A percentile compares a stretch with the other conserved stretches of the same genome.
Conservation (phyloP, 2,329 filamentous ascomycete genomes). For the Cladosporium oxysporum region DNA sequence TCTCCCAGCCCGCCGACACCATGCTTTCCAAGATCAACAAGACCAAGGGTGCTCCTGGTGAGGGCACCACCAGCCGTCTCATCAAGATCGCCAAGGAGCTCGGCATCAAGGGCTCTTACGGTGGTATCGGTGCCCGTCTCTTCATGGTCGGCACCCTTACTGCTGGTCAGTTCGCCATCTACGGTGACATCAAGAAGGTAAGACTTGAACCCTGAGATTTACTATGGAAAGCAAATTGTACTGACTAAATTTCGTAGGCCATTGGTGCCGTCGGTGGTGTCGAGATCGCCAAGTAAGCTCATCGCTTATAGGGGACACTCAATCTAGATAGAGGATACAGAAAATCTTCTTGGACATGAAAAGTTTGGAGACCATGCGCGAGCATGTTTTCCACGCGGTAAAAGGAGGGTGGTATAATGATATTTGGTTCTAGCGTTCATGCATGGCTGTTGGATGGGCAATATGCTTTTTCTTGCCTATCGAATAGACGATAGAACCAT, state of each 20-base stretch:
- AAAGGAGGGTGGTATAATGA: conserved; percentile 3
- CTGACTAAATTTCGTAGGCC: conserved; percentile 20
- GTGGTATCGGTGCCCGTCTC: conserved; percentile 77
- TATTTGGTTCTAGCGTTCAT: conserved; percentile 20
- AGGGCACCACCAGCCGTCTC: conserved; percentile 76
- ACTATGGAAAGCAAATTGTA: neutral
- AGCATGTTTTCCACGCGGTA: neutral
- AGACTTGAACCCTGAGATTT: conserved; percentile 16
- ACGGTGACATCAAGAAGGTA: conserved; percentile 72
- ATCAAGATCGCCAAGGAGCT: conserved; percentile 89
- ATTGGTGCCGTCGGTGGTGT: conserved; percentile 74
- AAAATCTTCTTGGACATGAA: conserved; percentile 13
- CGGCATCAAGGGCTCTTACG: conserved; percentile 71
- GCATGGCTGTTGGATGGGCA: conserved; percentile 19
- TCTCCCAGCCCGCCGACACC: conserved; percentile 89
- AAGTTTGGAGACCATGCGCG: conserved; percentile 3
- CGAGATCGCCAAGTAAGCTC: conserved; percentile 56
- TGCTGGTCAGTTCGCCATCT: conserved; percentile 85
- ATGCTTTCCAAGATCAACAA: conserved; percentile 98
- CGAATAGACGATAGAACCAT: conserved; percentile 19
- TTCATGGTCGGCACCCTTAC: conserved; percentile 76
- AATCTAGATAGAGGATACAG: conserved; percentile 3
- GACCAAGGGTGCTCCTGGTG: conserved; percentile 82
- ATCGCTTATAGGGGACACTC: neutral
- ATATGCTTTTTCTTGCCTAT: conserved; percentile 9